These are phyloP conservation scores for Neohortaea acidophila DNA, from an alignment of 495 filamentous ascomycete genomes.

Conservation along the genomic window DNA sequence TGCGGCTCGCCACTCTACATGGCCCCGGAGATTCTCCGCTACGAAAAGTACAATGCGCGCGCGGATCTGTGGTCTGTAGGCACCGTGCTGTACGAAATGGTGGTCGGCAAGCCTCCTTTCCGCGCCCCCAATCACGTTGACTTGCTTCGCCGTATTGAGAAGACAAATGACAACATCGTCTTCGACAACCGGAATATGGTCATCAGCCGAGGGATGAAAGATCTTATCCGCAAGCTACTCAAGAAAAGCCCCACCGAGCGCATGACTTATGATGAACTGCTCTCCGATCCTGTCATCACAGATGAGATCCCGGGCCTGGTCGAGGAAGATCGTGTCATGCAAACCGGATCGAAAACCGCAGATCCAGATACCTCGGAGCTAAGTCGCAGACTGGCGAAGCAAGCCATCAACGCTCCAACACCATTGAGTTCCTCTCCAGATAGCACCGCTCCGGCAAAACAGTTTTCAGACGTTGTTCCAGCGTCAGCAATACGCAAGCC, in stretches of 20 bases:
- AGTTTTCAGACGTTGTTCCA: background rate
- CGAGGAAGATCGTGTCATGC: slow-evolving; percentile 46
- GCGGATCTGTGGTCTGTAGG: slow-evolving; percentile 96
- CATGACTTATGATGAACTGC: slow-evolving; percentile 70
- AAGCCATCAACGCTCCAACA: background rate
- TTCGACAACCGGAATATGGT: slow-evolving; percentile 60
- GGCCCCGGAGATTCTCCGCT: slow-evolving; percentile 93
- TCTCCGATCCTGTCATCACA: slow-evolving; percentile 54
- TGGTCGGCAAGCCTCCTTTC: slow-evolving; percentile 79
- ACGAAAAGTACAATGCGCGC: slow-evolving; percentile 93
- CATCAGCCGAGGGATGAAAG: slow-evolving; percentile 58
- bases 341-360: slow-evolving; percentile 14
- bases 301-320: slow-evolving; percentile 71
- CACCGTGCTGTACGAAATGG: slow-evolving; percentile 90
- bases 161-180: slow-evolving; percentile 62
- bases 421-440: background rate
- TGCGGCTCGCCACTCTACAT: slow-evolving; percentile 98
- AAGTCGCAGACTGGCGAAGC: slow-evolving; percentile 18
- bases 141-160: slow-evolving; percentile 78
- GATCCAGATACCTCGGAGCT: slow-evolving; percentile 19
- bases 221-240: slow-evolving; percentile 61
- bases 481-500: slow-evolving; percentile 5
- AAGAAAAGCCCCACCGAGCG: slow-evolving; percentile 75
- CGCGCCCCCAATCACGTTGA: slow-evolving; percentile 89
- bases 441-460: background rate